These are phyloP conservation scores for Spencermartinsiella ligniputridi DNA, from an alignment of 1,139 yeast genomes.

Conservation along the genomic window DNA sequence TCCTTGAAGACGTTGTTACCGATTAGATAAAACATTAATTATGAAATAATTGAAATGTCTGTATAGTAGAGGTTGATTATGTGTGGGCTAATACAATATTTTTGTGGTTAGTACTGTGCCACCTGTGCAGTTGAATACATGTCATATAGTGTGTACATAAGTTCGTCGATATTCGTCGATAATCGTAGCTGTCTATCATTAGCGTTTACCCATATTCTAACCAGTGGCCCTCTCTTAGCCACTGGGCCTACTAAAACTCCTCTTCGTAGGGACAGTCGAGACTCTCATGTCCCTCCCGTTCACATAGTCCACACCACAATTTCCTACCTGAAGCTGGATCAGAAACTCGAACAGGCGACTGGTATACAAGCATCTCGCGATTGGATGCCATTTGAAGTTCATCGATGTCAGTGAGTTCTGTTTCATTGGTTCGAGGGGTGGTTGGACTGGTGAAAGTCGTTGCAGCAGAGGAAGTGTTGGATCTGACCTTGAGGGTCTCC, in stretches of 20 bases:
- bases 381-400: not conserved
- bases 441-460: conserved; percentile 5
- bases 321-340: conserved; percentile 74
- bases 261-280: conserved; percentile 83
- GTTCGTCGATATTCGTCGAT: too few species aligned
- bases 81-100: too few species aligned
- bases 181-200: too few species aligned
- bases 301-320: conserved; percentile 92
- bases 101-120: too few species aligned
- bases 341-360: conserved; percentile 27
- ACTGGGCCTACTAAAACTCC: conserved; percentile 37
- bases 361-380: conserved; percentile 7
- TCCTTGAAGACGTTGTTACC: too few species aligned
- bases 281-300: conserved; percentile 81
- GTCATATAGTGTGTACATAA: too few species aligned
- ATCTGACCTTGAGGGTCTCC: conserved; percentile 14
- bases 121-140: too few species aligned
- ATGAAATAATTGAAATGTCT: too few species aligned
- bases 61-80: too few species aligned
- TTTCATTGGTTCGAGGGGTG: conserved; percentile 8
- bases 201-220: too few species aligned
- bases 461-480: conserved; percentile 16
- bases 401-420: not conserved
- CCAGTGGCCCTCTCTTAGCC: too few species aligned
- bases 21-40: too few species aligned